Base-by-base conservation (phyloP, 2,329 filamentous ascomycete genomes). In the Sporothrix dimorphospora region DNA sequence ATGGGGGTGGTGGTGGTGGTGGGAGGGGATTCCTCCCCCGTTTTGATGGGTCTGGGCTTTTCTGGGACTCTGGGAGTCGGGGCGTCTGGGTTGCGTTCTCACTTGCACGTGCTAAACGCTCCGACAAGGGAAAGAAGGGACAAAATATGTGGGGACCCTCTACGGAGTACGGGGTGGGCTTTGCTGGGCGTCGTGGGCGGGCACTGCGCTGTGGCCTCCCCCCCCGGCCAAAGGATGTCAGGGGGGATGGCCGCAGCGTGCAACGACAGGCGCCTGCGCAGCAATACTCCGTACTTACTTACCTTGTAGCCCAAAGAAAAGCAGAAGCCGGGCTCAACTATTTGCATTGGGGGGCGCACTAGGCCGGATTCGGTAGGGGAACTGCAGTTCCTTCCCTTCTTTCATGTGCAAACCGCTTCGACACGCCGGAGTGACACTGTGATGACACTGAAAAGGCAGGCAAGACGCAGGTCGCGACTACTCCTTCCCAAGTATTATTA, bases 51-150 rank as follows among this genome's bases (percentile, higher is more conserved):
- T 51, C 42, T 49, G 24, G 27, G 42, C 65, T 51, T 40, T 51
- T 49, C 45, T 67, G 65, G 61, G 59, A 59, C n/a, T 30, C 24
- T 16, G 49, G 49, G 51, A 21, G 30, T 59, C n/a, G n/a, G n/a
- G 55, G 14, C 51, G 49, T 49, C 51, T 55, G 14, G 55, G 19
- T 55, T 12, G 16, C 53, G 53, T 53, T 69, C 21, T n/a, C 45
- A 55, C 63, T 72, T 72, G 66, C 66, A 72, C 71, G 71, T 69
- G 71, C 66, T 65, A 71, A 72, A 69, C 19, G 19, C 61, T 21
- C 53, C n/a, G 49, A 66, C 69, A 55, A 53, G 34, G 34, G 30
- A 34, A 19, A 24, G 11, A 30, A 27, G 59, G 6, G 34, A 27
- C 59, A 42, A 9, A 7, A 34, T n/a, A 66, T 9, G 59, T 42